Base-by-base conservation (phyloP, 176 grass and related monocot species). In the Poa pratensis region DNA sequence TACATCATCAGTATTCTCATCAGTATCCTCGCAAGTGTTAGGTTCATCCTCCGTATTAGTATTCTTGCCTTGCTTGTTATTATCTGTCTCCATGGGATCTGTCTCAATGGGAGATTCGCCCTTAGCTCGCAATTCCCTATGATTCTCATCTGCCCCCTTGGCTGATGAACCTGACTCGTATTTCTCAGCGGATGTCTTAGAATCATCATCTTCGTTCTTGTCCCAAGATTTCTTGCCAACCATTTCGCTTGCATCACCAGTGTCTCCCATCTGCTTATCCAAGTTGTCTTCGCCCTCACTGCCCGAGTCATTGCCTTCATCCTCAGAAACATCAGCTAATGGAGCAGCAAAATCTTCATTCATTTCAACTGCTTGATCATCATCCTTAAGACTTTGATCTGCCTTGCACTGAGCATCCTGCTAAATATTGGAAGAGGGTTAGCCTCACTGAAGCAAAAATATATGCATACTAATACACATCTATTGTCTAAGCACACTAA, bases 191-290 rank as follows among this genome's bases (percentile, higher is more conserved):
- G 80, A 85, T 87, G 67, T 87, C 20, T 92, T 90, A 59, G 77
- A 84, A 90, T 92, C 92, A 73, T 87, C 91, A 90, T 94, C 91
- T 85, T 95, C 87, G 30, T 93, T 87, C 59, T 90, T 89, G 84
- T 98, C 91, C 91, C 93, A 98, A 52, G 81, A 82, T 83, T 95
- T 94, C 81, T 98, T 94, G 45, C 76, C 88, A 66, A 94, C 86
- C 34, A 90, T 86, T 90, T 98, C 90, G 34, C 87, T 93, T 83
- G 84, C 80, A 83, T 95, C 93, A 57, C 87, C 91, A 86, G 89
- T 77, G 73, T 93, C 93, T 83, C 96, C 96, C 91, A 98, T 98
- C 67, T 95, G 85, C 74, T 90, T 89, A 58, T 98, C 96, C 88
- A 98, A 92, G 73, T 94, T 90, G 13, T 98, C 89, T 15, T 90